Base-by-base conservation (phyloP, 139 green algal species). In the Haematococcus sp. region DNA sequence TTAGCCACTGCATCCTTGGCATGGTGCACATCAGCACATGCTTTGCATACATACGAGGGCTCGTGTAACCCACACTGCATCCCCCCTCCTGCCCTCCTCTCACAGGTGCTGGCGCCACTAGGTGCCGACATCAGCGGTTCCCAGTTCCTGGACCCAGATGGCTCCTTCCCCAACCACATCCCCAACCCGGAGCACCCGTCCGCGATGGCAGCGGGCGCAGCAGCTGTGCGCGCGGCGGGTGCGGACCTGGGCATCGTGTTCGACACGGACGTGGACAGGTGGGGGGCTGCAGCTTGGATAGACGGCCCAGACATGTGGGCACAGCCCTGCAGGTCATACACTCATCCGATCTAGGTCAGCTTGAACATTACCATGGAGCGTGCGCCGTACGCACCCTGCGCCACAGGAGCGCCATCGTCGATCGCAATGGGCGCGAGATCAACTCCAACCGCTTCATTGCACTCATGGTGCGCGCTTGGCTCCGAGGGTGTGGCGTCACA, bases 221-320 rank as follows among this genome's bases (percentile, higher is more conserved):
- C 44, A 31, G 78, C 78, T 2, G 81, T 88, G n/a, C 40, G 35
- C 2, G 33, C 34, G n/a, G 69, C 76, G 9, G 75, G 80, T 0
- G 92, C 95, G 1, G 93, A 99, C 66, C 79, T 99, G 55, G 95
- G 94, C 33, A 93, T 99, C 28, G 88, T 98, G 32, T 94, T 98
- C 66, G 95, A 99, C 83, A 99, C 95, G 1, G 95, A 99, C 77
- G 94, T 98, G 34, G 95, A 99, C 85, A 88, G 95, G 78, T 84
- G 63, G 1, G 76, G 33, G 79, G 51, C 13, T 49, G 7, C 7
- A 19, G 7, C 40, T 66, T 7, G 22, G 59, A 61, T 61, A 61
- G 7, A 27, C 15, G 5, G 4, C 52, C 20, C 52, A 60, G 19
- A 60, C 7, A 28, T 67, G 60, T 68, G 5, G 9, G 60, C 25